Evolutionary conservation across 1,139 yeast genomes (phyloP).

Genomic region (Magnusiomyces suaveolens): DNA sequence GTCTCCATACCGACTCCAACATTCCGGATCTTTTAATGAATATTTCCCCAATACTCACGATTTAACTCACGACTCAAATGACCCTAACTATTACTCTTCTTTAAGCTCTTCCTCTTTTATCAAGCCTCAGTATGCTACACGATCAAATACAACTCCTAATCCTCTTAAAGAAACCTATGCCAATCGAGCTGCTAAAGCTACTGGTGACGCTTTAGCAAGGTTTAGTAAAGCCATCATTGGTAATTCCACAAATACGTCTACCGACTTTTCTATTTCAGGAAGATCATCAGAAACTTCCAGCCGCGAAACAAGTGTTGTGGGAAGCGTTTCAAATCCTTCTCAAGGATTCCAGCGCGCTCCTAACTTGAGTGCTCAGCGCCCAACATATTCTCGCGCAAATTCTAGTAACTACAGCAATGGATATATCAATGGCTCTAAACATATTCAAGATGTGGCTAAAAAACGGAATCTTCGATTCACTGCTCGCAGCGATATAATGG

Average conservation of each 20-base stretch:
- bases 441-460: not conserved
- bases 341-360: not conserved
- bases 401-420: not conserved
- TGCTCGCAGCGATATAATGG: conserved; percentile 25
- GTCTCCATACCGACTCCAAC: not conserved
- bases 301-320: not conserved
- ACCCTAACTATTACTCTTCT: not conserved
- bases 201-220: conserved; percentile 25
- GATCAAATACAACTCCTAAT: not conserved
- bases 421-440: not conserved
- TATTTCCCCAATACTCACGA: not conserved
- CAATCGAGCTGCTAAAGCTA: conserved; percentile 23
- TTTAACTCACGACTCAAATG: not conserved
- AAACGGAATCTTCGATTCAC: conserved; percentile 10
- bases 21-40: not conserved
- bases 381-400: not conserved
- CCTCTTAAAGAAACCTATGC: conserved; percentile 15
- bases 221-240: conserved; percentile 28
- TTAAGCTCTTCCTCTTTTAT: not conserved
- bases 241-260: conserved; percentile 9
- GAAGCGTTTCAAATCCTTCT: not conserved
- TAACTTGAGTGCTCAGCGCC: not conserved
- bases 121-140: not conserved
- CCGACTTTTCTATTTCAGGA: conserved; percentile 12
- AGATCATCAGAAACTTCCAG: conserved; percentile 11